Evolutionary conservation across 768 basidiomycete genomes (phyloP).

Genomic region (Calocera cornea): DNA sequence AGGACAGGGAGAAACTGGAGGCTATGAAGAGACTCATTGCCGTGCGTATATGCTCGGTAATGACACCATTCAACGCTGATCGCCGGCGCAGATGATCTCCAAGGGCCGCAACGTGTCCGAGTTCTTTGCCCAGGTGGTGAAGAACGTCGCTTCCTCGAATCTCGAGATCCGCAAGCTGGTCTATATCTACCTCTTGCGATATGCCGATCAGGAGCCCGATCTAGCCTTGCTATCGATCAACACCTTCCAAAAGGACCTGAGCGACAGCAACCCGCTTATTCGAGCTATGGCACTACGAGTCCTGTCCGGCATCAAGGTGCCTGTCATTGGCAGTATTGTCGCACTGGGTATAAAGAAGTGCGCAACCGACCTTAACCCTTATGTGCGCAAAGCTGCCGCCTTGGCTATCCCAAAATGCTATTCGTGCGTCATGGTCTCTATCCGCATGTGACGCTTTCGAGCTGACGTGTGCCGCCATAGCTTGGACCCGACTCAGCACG

Average conservation of each 20-base stretch:
- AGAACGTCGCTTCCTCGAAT: slow-evolving; percentile 85
- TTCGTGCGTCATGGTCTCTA: slow-evolving; percentile 36
- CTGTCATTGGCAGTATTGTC: slow-evolving; percentile 74
- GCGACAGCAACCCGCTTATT: slow-evolving; percentile 83
- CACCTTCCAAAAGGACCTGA: slow-evolving; percentile 93
- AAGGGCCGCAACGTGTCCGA: slow-evolving; percentile 82
- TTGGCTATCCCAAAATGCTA: slow-evolving; percentile 78
- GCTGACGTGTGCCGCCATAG: slow-evolving; percentile 30
- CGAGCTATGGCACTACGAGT: slow-evolving; percentile 93
- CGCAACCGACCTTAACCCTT: slow-evolving; percentile 81
- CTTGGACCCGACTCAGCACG: slow-evolving; percentile 55
- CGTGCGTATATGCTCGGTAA: slow-evolving; percentile 37
- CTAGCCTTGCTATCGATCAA: slow-evolving; percentile 92
- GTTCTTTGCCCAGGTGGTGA: slow-evolving; percentile 94
- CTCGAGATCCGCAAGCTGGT: slow-evolving; percentile 93
- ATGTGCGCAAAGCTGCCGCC: slow-evolving; percentile 86
- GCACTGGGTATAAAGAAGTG: slow-evolving; percentile 85
- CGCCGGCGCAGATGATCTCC: slow-evolving; percentile 59
- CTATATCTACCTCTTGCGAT: slow-evolving; percentile 91
- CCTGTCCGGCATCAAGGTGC: slow-evolving; percentile 79
- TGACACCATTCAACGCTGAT: background rate
- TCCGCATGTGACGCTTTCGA: background rate
- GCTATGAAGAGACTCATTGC: slow-evolving; percentile 92
- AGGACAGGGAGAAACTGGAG: slow-evolving; percentile 82
- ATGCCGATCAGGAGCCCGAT: slow-evolving; percentile 87